Evolutionary conservation across 495 filamentous ascomycete species (phyloP), one percentile per base, ranked within the genome.

Genomic region (Aspergillus saccharolyticus): DNA sequence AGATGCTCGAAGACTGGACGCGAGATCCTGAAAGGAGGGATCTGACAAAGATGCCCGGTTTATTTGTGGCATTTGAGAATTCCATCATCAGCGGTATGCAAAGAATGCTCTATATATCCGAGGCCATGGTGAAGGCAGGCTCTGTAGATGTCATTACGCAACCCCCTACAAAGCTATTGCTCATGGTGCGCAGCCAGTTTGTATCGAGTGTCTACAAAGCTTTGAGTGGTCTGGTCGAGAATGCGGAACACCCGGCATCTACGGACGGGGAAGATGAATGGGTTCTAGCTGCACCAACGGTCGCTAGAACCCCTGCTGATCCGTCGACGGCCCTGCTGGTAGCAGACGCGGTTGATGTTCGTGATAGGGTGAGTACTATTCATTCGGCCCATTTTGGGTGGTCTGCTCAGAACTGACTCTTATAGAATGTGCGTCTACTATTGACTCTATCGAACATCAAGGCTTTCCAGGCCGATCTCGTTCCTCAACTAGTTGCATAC

Each of bases 211-310:
- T 98, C 42, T 96, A 96, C 71, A 96, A 94, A 68, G 86, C 88
- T 30, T 74, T 98, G 4, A 90, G 90, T 63, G 94, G 93, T 3
- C 89, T 98, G 81, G 90, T 98, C 0, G 94, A 97, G 71, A 96
- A 94, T 71, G 93, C 94, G 30, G 91, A 96, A 71, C 84, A 80
- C 42, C 77, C 83, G 1, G 67, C 85, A 1, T 80, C 82, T 53
- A 79, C 79, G 53, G 76, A 81, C 30, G 81, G 82, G 28, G 83
- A 84, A 8, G 85, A 89, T 56, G 78, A 76, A 59, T 77, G 74
- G 75, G 64, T 73, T 45, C 59, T 74, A 45, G 53, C 64, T 16
- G 62, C 62, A 16, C 66, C 69, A 42, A 60, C 63, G 25, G 63
- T 65, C 51, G 52, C 62, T 28, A 66, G 61, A 20, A 70, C 70